Evolutionary conservation across 306 rosid species (phyloP), one percentile per base, ranked within the genome.

Genomic region (Quercus rubra): DNA sequence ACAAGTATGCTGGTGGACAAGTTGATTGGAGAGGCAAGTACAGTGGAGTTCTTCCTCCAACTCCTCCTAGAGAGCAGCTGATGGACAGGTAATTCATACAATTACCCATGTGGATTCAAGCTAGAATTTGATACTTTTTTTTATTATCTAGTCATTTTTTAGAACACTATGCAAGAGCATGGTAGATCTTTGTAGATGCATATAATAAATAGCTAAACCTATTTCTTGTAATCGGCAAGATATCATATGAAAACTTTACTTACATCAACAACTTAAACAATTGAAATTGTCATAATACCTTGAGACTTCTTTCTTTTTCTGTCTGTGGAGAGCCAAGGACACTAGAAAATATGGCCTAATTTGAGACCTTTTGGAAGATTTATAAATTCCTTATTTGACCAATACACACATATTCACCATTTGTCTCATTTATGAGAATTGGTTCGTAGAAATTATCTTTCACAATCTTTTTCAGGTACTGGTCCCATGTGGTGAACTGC

Each of bases 1-100:
- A 84, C 80, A 92, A 87, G 84, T 89, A 92, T 66, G 91, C 94
- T 0, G 95, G 89, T 54, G 90, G 94, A 70, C 85, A 89, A 83
- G 94, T 95, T 79, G 92, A 95, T 43, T 95, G 99, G 99, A 86
- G 85, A 85, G 94, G 96, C 82, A 91, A 87, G 78, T 90, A 81
- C 82, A 81, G 70, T n/a, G 94, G 87, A 18, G 86, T 25, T 74
- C 92, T 91, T 86, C 96, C 97, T 20, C 96, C 93, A 2, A 80
- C 90, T 61, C 97, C 99, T 61, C 93, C 98, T 0, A 92, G 86
- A 85, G 97, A 95, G 77, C 89, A 92, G 76, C 87, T 95, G 28
- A 20, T 95, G 84, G 99, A 92, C 82, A 91, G 99, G 98, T 94
- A 87, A 56, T 74, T 74, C 63, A n/a, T 5, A 12, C 21, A 68